Base-by-base conservation (phyloP, 2,329 filamentous ascomycete genomes). In the Zymoseptoria tritici region DNA sequence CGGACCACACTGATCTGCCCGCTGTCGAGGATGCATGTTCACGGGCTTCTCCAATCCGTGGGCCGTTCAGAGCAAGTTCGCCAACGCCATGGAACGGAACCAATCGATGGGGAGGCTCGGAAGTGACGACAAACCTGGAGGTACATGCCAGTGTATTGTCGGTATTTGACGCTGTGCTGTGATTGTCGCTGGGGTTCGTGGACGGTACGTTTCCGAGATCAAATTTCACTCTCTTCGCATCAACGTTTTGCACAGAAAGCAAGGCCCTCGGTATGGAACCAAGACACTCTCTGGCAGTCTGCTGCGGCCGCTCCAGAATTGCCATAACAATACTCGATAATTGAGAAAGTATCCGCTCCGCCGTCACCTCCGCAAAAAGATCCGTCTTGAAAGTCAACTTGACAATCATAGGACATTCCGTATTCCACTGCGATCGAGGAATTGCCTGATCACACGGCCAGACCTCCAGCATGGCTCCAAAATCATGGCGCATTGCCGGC, bases 31-130 rank as follows among this genome's bases (percentile, higher is more conserved):
- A 3, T 42, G 13, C 11, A 42, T 16, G 11, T 42, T 16, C 9
- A 16, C 3, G 11, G 8, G 70, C 64, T 42, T 72, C 70, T 2
- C 69, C 69, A 19, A 73, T 64, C 36, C 71, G 70, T 20, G 68
- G 67, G 3, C 71, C 71, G n/a, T 69, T 64, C 11, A 73, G 52
- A 5, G 67, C 69, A 13, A 73, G 62, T 49, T 73, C 70, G 8
- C 71, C 71, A 22, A 71, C 62, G 4, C 67, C 67, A 4, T 90
- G 50, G 50, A 52, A 19, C 11, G 50, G 50, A 52, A 52, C 50
- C 11, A 52, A 19, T 4, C n/a, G 50, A 52, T 52, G n/a, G 9
- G 50, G 50, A 16, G 50, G 50, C 50, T 52, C 50, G 4, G 50
- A n/a, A 52, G 20, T 52, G 4, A 52, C 50, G n/a, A 52, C 50